Evolutionary conservation across 2,329 filamentous ascomycete genomes (phyloP).

Genomic region (Clonostachys rhizophaga): DNA sequence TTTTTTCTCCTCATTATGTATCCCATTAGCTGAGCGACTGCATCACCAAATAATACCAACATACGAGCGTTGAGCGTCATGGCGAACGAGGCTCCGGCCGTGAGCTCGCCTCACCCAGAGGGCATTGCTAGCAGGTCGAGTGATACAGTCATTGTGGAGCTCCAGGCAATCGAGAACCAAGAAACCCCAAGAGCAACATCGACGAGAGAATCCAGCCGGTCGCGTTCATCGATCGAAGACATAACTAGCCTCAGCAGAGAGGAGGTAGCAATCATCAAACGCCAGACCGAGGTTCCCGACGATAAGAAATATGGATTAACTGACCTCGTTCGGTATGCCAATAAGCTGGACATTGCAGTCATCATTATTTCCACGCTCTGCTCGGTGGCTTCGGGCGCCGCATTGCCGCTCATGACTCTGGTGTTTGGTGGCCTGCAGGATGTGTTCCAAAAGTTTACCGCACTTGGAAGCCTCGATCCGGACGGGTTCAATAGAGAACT

Average conservation of each 20-base stretch:
- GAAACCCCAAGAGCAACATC: too few species aligned
- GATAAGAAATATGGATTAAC: constrained; percentile 55
- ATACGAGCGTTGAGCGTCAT: too few species aligned
- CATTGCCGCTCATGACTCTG: constrained; percentile 75
- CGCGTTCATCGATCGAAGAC: too few species aligned
- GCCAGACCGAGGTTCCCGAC: constrained; percentile 62
- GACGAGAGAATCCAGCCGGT: too few species aligned
- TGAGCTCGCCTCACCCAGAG: too few species aligned
- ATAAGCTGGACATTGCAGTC: constrained; percentile 58
- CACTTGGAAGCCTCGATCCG: constrained; percentile 34
- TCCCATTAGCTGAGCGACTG: too few species aligned
- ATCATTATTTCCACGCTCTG: constrained; percentile 46
- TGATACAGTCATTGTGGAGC: too few species aligned
- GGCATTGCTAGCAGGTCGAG: too few species aligned
- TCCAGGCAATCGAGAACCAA: too few species aligned
- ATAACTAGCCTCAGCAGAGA: constrained; percentile 15
- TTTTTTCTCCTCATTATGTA: too few species aligned
- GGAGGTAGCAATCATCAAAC: constrained; percentile 63
- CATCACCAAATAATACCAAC: too few species aligned
- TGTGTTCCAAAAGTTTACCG: constrained; percentile 61
- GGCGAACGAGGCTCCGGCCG: too few species aligned
- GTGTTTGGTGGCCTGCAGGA: constrained; percentile 74
- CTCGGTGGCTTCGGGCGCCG: constrained; percentile 67
- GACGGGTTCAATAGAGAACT: constrained; percentile 57
- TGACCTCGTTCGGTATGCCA: constrained; percentile 67